Conservation (phyloP, 306 rosid genomes). For the Cucurbita argyrosperma region DNA sequence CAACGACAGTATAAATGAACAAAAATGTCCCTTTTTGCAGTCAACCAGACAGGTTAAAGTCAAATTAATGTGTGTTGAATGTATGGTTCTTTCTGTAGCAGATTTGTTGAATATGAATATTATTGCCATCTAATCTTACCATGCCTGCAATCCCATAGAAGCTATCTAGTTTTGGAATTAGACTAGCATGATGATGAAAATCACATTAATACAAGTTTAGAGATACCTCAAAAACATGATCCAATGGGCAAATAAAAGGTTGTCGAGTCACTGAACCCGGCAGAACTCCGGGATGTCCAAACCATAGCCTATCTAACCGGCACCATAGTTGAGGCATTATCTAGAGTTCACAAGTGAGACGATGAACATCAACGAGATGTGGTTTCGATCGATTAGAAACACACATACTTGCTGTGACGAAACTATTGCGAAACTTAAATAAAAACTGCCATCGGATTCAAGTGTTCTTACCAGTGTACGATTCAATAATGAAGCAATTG, state of each 20-base stretch:
- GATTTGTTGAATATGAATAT: background rate
- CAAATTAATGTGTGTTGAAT: background rate
- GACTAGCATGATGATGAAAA: background rate
- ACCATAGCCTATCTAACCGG: conserved; percentile 95
- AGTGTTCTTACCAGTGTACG: conserved; percentile 73
- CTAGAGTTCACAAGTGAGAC: conserved; percentile 27
- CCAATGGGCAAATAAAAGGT: conserved; percentile 91
- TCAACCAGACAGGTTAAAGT: background rate
- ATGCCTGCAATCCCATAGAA: background rate
- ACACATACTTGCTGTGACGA: background rate
- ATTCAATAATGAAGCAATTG: conserved; percentile 74
- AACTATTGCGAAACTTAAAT: background rate
- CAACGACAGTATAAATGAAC: background rate
- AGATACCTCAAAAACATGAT: conserved; percentile 94
- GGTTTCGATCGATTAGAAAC: background rate
- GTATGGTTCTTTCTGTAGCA: background rate
- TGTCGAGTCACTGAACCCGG: conserved; percentile 83
- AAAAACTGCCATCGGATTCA: background rate
- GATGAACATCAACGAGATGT: background rate
- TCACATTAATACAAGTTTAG: conserved; percentile 1
- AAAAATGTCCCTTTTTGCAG: background rate
- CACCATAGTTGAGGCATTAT: conserved; percentile 99
- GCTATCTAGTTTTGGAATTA: background rate
- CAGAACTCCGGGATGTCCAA: conserved; percentile 85
- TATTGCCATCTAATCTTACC: background rate